Conservation (phyloP, 2,329 filamentous ascomycete genomes). For the Cadophora malorum region DNA sequence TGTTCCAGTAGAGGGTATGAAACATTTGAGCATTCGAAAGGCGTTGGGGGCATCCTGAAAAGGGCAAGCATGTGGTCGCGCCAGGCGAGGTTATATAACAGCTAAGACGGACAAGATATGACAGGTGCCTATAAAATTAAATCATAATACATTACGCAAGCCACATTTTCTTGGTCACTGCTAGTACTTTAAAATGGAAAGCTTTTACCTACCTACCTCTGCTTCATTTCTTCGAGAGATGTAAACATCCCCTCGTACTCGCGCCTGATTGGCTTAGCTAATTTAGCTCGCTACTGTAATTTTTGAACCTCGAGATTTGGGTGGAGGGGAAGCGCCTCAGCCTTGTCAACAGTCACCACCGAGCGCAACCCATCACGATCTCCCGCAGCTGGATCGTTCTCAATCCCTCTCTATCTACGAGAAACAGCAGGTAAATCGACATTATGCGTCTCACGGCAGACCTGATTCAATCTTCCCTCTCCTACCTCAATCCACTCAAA, state of each 20-base stretch:
- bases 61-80: constrained; percentile 21
- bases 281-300: constrained; percentile 6
- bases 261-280: constrained; percentile 31
- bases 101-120: not conserved
- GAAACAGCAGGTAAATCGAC: constrained; percentile 31
- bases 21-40: constrained; percentile 34
- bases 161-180: not conserved
- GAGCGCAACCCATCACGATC: constrained; percentile 14
- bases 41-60: constrained; percentile 16
- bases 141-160: constrained; percentile 15
- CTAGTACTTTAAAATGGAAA: no score
- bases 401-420: not conserved
- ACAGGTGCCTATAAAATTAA: constrained; percentile 1
- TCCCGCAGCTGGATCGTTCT: constrained; percentile 12
- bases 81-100: constrained; percentile 7
- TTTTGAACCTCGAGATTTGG: constrained; percentile 22
- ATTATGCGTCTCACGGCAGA: constrained; percentile 93
- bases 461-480: constrained; percentile 91
- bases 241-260: constrained; percentile 17
- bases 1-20: constrained; percentile 57
- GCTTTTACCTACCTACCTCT: no score
- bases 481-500: constrained; percentile 98
- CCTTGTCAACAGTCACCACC: constrained; percentile 23
- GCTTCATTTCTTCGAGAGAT: not conserved
- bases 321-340: constrained; percentile 29